Evolutionary conservation across 352 stramenopile species (phyloP).

Genomic region (Pythium inflatum): DNA sequence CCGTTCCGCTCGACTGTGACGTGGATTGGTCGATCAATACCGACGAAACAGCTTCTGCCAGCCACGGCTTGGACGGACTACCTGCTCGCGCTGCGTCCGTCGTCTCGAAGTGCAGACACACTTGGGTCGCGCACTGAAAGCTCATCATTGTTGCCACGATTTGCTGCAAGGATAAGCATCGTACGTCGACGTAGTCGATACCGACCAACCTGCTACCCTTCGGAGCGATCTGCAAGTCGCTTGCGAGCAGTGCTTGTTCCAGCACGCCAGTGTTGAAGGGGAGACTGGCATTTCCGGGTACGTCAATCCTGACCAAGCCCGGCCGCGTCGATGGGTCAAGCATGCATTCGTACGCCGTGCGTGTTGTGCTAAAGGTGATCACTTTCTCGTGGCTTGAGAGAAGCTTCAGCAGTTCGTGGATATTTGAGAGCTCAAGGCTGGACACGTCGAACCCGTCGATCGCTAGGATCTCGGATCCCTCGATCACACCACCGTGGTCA

Average conservation of each 20-base stretch:
- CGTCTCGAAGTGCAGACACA: slow-evolving; percentile 48
- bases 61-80: slow-evolving; percentile 9
- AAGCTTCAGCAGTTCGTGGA: slow-evolving; percentile 44
- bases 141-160: slow-evolving; percentile 42
- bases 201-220: slow-evolving; percentile 52
- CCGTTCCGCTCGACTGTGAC: neutral
- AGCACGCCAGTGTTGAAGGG: slow-evolving; percentile 20
- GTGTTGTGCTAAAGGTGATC: slow-evolving; percentile 62
- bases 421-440: slow-evolving; percentile 38
- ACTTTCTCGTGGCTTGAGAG: slow-evolving; percentile 51
- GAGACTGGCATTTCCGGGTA: slow-evolving; percentile 2
- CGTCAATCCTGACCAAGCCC: neutral
- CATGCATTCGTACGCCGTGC: slow-evolving; percentile 42
- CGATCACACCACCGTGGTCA: slow-evolving; percentile 51
- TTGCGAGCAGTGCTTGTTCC: slow-evolving; percentile 27
- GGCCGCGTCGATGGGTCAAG: slow-evolving; percentile 18
- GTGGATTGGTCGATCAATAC: neutral
- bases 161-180: slow-evolving; percentile 39
- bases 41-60: neutral
- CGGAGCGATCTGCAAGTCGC: slow-evolving; percentile 34
- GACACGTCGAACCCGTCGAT: slow-evolving; percentile 58
- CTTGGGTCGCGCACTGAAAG: slow-evolving; percentile 31
- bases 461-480: slow-evolving; percentile 51
- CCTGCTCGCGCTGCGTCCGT: neutral
- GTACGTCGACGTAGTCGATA: slow-evolving; percentile 52